These are phyloP conservation scores for Fusarium denticulatum DNA, from an alignment of 2,329 filamentous ascomycete species.

Conservation along the genomic window DNA sequence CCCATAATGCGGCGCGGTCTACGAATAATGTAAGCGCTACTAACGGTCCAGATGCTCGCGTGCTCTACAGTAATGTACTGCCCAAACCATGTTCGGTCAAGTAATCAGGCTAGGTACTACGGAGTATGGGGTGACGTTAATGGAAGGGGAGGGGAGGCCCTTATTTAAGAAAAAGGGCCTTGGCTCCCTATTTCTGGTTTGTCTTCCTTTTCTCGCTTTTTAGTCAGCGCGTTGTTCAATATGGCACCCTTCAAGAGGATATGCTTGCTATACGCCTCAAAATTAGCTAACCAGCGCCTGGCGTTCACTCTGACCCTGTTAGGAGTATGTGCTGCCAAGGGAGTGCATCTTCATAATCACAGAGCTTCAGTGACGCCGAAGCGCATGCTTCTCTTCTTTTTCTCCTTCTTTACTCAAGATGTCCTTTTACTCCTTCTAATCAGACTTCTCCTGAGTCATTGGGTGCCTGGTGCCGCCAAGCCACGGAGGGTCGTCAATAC, in stretches of 20 bases:
- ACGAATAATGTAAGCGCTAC: background rate
- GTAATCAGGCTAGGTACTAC: background rate
- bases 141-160: background rate
- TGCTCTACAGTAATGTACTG: background rate
- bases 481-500: constrained; percentile 10
- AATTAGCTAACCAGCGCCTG: background rate
- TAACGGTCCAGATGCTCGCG: background rate
- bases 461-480: constrained; percentile 21
- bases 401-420: constrained; percentile 39
- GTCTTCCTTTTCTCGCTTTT: background rate
- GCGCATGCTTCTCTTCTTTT: background rate
- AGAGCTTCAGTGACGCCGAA: background rate
- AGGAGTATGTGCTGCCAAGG: background rate
- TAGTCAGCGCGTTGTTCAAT: background rate
- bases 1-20: background rate
- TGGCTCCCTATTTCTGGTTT: background rate
- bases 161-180: background rate
- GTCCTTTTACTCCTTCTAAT: constrained; percentile 45
- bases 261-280: background rate
- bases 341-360: background rate
- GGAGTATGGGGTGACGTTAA: background rate
- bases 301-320: background rate
- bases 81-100: background rate
- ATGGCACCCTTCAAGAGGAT: background rate
- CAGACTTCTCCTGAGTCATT: constrained; percentile 43